Conservation (phyloP, 129 eudicot species). For the Gnaphalium uliginosum region DNA sequence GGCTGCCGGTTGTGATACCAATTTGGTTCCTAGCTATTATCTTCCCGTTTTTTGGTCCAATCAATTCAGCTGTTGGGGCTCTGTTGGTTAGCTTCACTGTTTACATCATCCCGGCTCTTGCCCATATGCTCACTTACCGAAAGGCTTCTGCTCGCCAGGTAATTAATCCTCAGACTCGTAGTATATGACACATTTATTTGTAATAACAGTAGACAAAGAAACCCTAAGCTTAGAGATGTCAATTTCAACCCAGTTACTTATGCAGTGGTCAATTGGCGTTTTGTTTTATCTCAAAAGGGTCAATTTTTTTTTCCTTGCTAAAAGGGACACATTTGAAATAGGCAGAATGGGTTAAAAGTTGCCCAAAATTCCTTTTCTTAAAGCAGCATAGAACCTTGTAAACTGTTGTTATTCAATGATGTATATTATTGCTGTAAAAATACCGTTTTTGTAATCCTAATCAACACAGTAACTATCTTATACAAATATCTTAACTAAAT, state of each 20-base stretch:
- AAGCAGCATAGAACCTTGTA: neutral
- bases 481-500: neutral
- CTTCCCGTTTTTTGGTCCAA: slow-evolving; percentile 85
- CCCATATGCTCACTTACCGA: slow-evolving; percentile 75
- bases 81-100: slow-evolving; percentile 83
- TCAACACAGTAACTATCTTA: neutral
- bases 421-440: neutral
- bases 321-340: neutral
- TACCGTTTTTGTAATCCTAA: neutral
- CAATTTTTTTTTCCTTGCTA: neutral
- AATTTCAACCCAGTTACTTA: neutral
- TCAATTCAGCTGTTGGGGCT: slow-evolving; percentile 82
- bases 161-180: slow-evolving; percentile 17
- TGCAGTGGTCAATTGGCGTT: neutral
- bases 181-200: neutral
- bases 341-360: neutral
- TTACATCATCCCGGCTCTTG: slow-evolving; percentile 81
- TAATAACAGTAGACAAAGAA: neutral
- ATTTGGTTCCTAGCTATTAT: slow-evolving; percentile 80
- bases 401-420: neutral
- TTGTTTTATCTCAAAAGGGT: neutral
- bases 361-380: neutral
- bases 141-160: slow-evolving; percentile 79
- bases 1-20: slow-evolving; percentile 76
- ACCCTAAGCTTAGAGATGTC: slow-evolving; percentile 1